Evolutionary conservation across 225 moss, liverwort and hornwort genomes (phyloP).

Genomic region (Straminergon stramineum): DNA sequence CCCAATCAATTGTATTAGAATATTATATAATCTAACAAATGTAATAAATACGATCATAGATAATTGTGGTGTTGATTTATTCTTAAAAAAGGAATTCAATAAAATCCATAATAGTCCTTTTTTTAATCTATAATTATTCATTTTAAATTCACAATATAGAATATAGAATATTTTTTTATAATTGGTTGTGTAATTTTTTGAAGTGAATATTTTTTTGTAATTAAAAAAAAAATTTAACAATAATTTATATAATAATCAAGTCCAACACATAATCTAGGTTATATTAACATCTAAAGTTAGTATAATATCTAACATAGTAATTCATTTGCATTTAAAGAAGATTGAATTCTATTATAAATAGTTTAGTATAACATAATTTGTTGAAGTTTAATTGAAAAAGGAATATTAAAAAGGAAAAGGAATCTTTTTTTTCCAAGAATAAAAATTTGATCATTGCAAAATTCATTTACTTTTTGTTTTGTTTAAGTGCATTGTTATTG

Average conservation of each 20-base stretch:
- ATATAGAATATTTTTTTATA: neutral
- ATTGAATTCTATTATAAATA: neutral
- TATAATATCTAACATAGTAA: neutral
- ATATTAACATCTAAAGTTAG: neutral
- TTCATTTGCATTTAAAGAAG: neutral
- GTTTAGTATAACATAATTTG: neutral
- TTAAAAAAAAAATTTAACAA: neutral
- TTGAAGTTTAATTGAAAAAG: neutral
- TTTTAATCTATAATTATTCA: neutral
- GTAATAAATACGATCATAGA: neutral
- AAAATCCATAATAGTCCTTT: too few relatives aligned
- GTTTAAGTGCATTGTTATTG: too few relatives aligned
- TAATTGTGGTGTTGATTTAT: accelerated
- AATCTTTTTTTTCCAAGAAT: neutral
- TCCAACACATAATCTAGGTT: neutral
- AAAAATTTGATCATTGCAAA: neutral
- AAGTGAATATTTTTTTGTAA: neutral
- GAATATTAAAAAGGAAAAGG: accelerated
- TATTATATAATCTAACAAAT: neutral
- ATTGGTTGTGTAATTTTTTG: too few relatives aligned
- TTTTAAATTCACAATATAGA: neutral
- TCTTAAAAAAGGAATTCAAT: neutral
- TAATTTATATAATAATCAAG: neutral
- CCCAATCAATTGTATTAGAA: neutral
- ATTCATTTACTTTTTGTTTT: neutral